Percentiles rank a stretch among this genome's conserved stretches.
Evolutionary conservation across 2,329 filamentous ascomycete species (phyloP).

Genomic region (Fusarium xyrophilum): DNA sequence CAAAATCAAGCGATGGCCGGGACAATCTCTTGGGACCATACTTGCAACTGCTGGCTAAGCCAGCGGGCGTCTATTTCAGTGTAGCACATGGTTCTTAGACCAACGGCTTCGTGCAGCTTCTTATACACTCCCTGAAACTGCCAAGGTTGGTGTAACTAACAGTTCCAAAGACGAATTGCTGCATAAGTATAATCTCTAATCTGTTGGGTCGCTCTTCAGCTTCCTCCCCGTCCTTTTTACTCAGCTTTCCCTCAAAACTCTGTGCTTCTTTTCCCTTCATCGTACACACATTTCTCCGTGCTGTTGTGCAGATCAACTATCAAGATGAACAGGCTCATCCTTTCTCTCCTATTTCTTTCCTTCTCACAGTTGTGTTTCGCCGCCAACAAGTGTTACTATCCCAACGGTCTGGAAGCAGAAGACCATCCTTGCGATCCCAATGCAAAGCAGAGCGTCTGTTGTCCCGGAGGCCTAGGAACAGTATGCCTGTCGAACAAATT

Average conservation of each 20-base stretch:
- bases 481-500: constrained; percentile 36
- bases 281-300: background rate
- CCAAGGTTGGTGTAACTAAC: background rate
- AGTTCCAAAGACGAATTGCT: background rate
- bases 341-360: constrained; percentile 2
- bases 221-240: background rate
- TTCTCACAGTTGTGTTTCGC: constrained; percentile 3
- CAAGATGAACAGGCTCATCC: constrained; percentile 13
- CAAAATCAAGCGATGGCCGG: background rate
- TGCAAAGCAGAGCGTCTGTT: constrained; percentile 33
- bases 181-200: background rate
- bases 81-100: background rate
- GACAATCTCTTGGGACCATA: background rate
- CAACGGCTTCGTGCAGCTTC: constrained; percentile 3
- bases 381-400: constrained; percentile 31
- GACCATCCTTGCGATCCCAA: constrained; percentile 32
- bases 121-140: background rate
- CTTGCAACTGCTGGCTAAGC: background rate
- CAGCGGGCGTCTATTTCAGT: background rate
- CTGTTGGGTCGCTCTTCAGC: background rate
- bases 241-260: background rate
- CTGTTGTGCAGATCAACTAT: background rate
- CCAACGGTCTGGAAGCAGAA: constrained; percentile 19
- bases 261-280: background rate
- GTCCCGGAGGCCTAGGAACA: constrained; percentile 26